These are phyloP conservation scores for Lenwebbia sp. DNA, from an alignment of 345 rosid species.

Conservation along the genomic window DNA sequence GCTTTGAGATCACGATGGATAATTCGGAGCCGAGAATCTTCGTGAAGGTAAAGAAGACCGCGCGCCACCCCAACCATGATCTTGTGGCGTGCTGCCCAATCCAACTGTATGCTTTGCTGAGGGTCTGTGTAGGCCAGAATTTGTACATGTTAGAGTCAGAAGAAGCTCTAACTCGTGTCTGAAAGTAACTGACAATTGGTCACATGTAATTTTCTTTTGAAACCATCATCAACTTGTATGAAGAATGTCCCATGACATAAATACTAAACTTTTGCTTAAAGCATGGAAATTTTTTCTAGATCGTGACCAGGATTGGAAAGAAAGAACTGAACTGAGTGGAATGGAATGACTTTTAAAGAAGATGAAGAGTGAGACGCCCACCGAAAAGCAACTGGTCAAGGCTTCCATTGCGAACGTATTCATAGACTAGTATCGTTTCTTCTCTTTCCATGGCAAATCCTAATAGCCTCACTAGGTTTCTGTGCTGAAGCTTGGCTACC, in stretches of 20 bases:
- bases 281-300: neutral
- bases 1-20: neutral
- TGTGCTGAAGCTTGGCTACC: slow-evolving; percentile 15
- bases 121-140: neutral
- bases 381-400: slow-evolving; percentile 11
- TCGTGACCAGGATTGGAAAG: neutral
- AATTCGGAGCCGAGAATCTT: neutral
- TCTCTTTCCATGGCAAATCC: slow-evolving; percentile 8
- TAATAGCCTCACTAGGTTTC: slow-evolving; percentile 12
- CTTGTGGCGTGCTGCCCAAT: neutral
- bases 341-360: neutral
- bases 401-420: slow-evolving; percentile 13
- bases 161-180: neutral
- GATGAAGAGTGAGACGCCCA: neutral
- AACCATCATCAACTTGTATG: neutral
- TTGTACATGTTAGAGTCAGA: neutral
- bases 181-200: neutral
- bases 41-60: neutral
- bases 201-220: neutral
- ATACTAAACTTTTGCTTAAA: neutral
- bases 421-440: slow-evolving; percentile 7
- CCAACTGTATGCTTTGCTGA: neutral
- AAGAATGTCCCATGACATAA: neutral
- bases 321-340: neutral
- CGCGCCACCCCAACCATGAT: neutral